Conservation (phyloP, 2,329 filamentous ascomycete genomes). For the Claviceps pazoutovae region DNA sequence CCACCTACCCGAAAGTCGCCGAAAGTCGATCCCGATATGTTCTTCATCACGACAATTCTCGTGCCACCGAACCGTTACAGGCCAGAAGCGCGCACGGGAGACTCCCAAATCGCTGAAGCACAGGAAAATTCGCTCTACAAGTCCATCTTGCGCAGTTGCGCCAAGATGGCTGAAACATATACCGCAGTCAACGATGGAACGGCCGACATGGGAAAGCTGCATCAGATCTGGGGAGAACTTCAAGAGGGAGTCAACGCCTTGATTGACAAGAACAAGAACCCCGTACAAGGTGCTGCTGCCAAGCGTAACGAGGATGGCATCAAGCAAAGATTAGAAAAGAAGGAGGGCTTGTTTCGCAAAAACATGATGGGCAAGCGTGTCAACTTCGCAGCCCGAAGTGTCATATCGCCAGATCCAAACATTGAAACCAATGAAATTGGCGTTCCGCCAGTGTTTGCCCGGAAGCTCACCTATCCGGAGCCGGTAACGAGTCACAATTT, state of each 20-base stretch:
- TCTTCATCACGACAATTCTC: conserved; percentile 76
- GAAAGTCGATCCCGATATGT: conserved; percentile 69
- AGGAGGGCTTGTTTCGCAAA: conserved; percentile 94
- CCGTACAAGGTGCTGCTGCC: conserved; percentile 62
- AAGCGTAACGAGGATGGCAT: conserved; percentile 81
- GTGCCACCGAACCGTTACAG: conserved; percentile 89
- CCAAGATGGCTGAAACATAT: conserved; percentile 59
- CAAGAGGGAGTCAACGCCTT: conserved; percentile 88
- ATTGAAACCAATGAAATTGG: conserved; percentile 99
- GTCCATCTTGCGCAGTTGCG: conserved; percentile 62
- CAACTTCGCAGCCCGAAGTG: conserved; percentile 92
- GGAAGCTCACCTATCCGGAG: conserved; percentile 90
- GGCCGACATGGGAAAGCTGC: conserved; percentile 52
- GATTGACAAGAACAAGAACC: conserved; percentile 79
- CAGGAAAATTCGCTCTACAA: conserved; percentile 84
- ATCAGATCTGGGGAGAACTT: conserved; percentile 68
- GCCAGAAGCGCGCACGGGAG: conserved; percentile 70
- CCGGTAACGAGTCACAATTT: conserved; percentile 97
- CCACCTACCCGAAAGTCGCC: conserved; percentile 42
- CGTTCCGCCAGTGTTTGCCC: conserved; percentile 94
- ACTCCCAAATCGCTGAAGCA: conserved; percentile 71
- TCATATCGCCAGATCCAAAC: conserved; percentile 96
- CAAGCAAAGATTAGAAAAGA: conserved; percentile 96
- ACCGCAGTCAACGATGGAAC: conserved; percentile 30
- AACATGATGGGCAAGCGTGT: conserved; percentile 99